phyloP scores from a whole-genome alignment of 768 basidiomycete genomes.

The Asterophora parasitica region DNA sequence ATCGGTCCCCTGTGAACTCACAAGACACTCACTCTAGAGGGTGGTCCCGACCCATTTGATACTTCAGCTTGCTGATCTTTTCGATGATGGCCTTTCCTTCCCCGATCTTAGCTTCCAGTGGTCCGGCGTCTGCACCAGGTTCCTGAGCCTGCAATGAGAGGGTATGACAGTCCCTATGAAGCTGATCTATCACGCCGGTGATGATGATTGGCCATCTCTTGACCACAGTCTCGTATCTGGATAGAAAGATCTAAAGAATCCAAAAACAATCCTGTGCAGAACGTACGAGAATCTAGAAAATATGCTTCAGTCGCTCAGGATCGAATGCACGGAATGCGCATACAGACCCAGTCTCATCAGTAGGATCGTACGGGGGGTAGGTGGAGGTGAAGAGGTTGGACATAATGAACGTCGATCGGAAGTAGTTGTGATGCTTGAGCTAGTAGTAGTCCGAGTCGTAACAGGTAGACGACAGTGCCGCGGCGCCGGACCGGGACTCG shows the following conservation, averaged over 20 bases:
- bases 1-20: neutral
- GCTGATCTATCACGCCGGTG: constrained; percentile 70
- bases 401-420: neutral
- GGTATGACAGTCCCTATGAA: constrained; percentile 66
- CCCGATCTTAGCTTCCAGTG: constrained; percentile 41
- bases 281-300: constrained; percentile 59
- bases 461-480: too few species aligned
- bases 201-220: constrained; percentile 84
- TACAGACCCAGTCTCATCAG: constrained; percentile 57
- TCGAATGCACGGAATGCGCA: neutral
- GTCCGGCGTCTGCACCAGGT: constrained; percentile 16
- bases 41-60: constrained; percentile 81
- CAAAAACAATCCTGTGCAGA: neutral
- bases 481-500: too few species aligned
- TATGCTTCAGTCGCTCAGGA: constrained; percentile 1
- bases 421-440: too few species aligned
- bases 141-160: constrained; percentile 39
- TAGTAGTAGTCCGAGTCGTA: too few species aligned
- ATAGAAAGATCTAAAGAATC: neutral
- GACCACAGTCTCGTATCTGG: constrained; percentile 75
- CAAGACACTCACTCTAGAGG: constrained; percentile 50
- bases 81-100: constrained; percentile 80
- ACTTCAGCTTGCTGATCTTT: constrained; percentile 73
- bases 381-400: constrained; percentile 41
- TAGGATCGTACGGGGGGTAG: constrained; percentile 70